phyloP scores from a whole-genome alignment of 2,329 filamentous ascomycete species.

The Microsporum audouinii region DNA sequence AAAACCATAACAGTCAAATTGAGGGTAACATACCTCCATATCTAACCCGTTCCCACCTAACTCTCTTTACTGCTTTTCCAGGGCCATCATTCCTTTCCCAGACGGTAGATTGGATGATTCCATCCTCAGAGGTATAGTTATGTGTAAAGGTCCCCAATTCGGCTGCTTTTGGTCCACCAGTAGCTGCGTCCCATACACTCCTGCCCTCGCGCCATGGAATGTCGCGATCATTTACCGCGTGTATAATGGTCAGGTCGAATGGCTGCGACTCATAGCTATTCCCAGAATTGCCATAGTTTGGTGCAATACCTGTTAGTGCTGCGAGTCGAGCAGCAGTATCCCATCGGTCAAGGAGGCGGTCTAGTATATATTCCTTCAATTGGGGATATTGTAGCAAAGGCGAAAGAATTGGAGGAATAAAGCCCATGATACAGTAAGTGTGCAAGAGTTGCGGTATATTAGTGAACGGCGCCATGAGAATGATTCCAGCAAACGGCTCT shows the following conservation, averaged over 20 bases:
- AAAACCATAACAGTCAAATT: not conserved
- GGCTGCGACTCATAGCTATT: conserved; percentile 43
- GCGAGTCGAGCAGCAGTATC: conserved; percentile 55
- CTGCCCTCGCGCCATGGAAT: conserved; percentile 55
- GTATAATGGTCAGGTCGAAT: conserved; percentile 60
- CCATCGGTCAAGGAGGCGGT: conserved; percentile 70
- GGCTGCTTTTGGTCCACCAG: conserved; percentile 19
- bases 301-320: conserved; percentile 26
- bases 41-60: conserved; percentile 34
- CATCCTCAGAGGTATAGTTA: conserved; percentile 21
- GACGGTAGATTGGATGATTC: conserved; percentile 26
- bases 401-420: conserved; percentile 62
- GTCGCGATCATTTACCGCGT: conserved; percentile 69
- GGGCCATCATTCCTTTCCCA: conserved; percentile 25
- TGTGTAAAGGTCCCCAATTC: conserved; percentile 22
- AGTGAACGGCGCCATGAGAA: conserved; percentile 71
- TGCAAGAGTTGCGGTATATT: conserved; percentile 61
- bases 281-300: conserved; percentile 11
- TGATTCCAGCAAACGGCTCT: conserved; percentile 63
- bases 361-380: conserved; percentile 49
- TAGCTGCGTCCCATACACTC: conserved; percentile 30
- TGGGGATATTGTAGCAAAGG: conserved; percentile 59
- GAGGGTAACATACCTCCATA: conserved; percentile 31
- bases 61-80: conserved; percentile 24
- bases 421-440: conserved; percentile 66